Evolutionary conservation across 371 early-diverging fungal species (phyloP), one percentile per base, ranked within the genome.

Genomic region (Mortierella sp.): DNA sequence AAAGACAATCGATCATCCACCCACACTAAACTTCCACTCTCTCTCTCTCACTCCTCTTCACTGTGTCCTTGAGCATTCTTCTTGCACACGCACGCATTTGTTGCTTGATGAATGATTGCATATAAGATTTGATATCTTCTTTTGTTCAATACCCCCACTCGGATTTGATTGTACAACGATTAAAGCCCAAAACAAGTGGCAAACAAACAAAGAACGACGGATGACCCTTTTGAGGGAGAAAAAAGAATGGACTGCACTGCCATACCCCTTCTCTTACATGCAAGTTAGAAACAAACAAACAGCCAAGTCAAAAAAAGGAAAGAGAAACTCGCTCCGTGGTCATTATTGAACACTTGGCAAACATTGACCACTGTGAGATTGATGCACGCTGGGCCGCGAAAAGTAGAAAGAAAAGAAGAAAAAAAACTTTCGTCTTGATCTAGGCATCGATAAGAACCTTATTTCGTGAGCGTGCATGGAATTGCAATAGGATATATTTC

Each of bases 391-490:
- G 21, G 42, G 68, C 19, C 42, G 8, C 2, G 31, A 8, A 21
- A 31, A 9, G 34, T 21, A 38, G 10, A 55, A 65, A 38, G 21
- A 65, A 21, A 38, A 6, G 5, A 8, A 5, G 6, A 65, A 65
- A 38, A 38, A 28, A 34, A 14, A 13, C 38, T 31, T 16, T 38
- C 21, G 65, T 60, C 21, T 60, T 60, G 24, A 65, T 38, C 68
- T 65, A 24, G 68, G 8, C 24, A 65, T 65, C 68, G 68, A 65
- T 65, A 65, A 65, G 65, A 19, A 65, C 68, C 34, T 38, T 65
- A 38, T 38, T 38, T 65, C 9, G 38, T 65, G 38, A 38, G 65
- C 65, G 34, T 65, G 31, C 60, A 60, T 31, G 16, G 6, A 31
- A 10, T 28, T n/a, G 8, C 24, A 11, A 54, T 55, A 5, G 42